Percentiles rank a stretch among this genome's conserved stretches.
Conservation (phyloP, 2,329 filamentous ascomycete species). For the Grosmannia clavigera region DNA sequence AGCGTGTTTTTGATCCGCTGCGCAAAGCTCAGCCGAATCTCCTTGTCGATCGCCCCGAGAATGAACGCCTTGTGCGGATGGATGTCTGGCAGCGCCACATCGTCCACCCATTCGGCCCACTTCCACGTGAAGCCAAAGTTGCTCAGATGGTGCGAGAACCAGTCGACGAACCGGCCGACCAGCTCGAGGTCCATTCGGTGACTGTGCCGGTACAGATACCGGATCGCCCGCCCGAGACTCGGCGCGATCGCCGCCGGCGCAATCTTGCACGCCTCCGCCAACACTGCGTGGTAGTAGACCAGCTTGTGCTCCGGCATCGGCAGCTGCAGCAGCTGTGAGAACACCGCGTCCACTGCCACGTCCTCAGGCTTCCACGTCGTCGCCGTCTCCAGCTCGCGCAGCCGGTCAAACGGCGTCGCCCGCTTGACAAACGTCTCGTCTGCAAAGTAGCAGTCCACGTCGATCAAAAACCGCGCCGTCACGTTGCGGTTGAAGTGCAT, state of each 20-base stretch:
- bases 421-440: slow-evolving; percentile 85
- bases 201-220: slow-evolving; percentile 75
- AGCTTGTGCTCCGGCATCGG: slow-evolving; percentile 83
- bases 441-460: slow-evolving; percentile 89
- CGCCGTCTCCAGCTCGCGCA: slow-evolving; percentile 54
- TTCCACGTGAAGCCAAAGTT: slow-evolving; percentile 99
- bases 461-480: slow-evolving; percentile 79
- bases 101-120: slow-evolving; percentile 93
- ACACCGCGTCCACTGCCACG: slow-evolving; percentile 92
- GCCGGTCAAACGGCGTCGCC: slow-evolving; percentile 81
- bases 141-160: slow-evolving; percentile 95
- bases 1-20: slow-evolving; percentile 92
- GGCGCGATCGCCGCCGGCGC: slow-evolving; percentile 94
- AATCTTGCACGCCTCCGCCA: slow-evolving; percentile 92
- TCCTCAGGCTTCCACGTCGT: slow-evolving; percentile 97
- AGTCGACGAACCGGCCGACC: slow-evolving; percentile 79
- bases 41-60: slow-evolving; percentile 80
- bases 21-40: slow-evolving; percentile 91
- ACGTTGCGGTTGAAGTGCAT: slow-evolving; percentile 85
- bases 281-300: slow-evolving; percentile 89
- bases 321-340: slow-evolving; percentile 85
- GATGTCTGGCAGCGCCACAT: slow-evolving; percentile 62
- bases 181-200: slow-evolving; percentile 80
- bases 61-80: slow-evolving; percentile 93
- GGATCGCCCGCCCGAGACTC: slow-evolving; percentile 82